Evolutionary conservation across 192 early-diverging fungal genomes (phyloP).

Genomic region (Hyaloraphidium curvatum): DNA sequence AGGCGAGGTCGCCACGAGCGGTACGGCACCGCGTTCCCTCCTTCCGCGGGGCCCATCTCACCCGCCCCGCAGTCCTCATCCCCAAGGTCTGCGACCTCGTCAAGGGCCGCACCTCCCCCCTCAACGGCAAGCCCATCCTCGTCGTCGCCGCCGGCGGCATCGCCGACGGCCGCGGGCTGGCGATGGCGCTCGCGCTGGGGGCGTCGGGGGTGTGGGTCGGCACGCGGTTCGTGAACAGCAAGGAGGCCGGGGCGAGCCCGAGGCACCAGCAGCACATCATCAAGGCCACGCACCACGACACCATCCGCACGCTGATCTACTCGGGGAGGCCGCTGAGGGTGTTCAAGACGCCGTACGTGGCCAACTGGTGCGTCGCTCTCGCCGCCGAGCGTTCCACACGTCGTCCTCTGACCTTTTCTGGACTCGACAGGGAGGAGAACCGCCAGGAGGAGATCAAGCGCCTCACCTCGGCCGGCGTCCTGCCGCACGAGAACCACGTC

Average conservation of each 20-base stretch:
- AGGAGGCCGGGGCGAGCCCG: constrained; percentile 20
- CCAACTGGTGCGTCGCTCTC: neutral
- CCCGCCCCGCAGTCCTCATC: constrained; percentile 22
- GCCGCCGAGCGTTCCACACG: neutral
- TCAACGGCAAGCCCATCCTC: neutral
- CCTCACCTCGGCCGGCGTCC: neutral
- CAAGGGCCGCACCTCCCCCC: neutral
- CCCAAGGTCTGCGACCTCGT: constrained; percentile 21
- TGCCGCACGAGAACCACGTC: neutral
- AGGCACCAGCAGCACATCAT: constrained; percentile 19
- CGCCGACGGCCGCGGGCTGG: constrained; percentile 23
- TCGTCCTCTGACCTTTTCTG: neutral
- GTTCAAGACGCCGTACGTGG: constrained; percentile 11
- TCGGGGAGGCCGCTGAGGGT: constrained; percentile 20
- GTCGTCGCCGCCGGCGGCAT: constrained; percentile 12
- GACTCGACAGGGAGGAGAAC: constrained; percentile 1
- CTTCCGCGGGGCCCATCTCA: no score
- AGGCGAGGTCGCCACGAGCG: constrained; percentile 14
- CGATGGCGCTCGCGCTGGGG: constrained; percentile 18
- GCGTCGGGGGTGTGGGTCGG: constrained; percentile 26
- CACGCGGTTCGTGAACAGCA: constrained; percentile 22
- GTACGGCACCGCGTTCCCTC: no score
- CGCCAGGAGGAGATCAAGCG: neutral
- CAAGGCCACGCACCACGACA: constrained; percentile 16
- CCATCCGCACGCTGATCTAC: constrained; percentile 21